A percentile compares a stretch with the other conserved stretches of the same genome.
Conservation (phyloP, 148 eudicot species). For the Camellia lanceoleosa region DNA sequence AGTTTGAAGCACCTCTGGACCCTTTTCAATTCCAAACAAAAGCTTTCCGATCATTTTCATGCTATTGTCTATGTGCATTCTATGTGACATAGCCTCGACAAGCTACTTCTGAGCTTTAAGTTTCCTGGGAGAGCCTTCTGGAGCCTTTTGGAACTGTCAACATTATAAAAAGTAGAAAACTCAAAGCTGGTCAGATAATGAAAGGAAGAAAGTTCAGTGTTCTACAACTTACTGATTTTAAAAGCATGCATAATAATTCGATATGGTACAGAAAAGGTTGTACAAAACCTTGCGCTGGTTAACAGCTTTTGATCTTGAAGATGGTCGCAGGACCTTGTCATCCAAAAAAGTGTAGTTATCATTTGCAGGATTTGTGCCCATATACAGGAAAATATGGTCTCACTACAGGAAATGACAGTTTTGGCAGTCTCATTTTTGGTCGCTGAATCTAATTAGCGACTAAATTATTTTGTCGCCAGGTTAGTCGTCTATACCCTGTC, state of each 20-base stretch:
- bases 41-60: slow-evolving; percentile 80
- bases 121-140: slow-evolving; percentile 80
- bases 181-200: background rate
- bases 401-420: too few relatives aligned
- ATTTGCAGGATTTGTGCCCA: slow-evolving; percentile 94
- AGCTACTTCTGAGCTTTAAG: slow-evolving; percentile 70
- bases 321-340: slow-evolving; percentile 48
- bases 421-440: too few relatives aligned
- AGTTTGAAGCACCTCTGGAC: slow-evolving; percentile 53
- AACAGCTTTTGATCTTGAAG: slow-evolving; percentile 45
- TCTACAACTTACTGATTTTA: background rate
- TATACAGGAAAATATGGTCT: slow-evolving; percentile 42
- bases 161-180: slow-evolving; percentile 3
- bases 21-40: slow-evolving; percentile 73
- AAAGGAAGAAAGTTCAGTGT: background rate
- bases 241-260: background rate
- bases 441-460: too few relatives aligned
- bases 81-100: slow-evolving; percentile 83
- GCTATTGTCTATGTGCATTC: slow-evolving; percentile 77
- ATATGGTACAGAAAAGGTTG: background rate
- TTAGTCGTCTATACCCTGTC: too few relatives aligned
- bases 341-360: slow-evolving; percentile 61
- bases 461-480: too few relatives aligned
- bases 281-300: slow-evolving; percentile 87
- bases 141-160: slow-evolving; percentile 83